Evolutionary conservation across 1,284 basidiomycete species (phyloP).

Genomic region (Tylopilus sp.): DNA sequence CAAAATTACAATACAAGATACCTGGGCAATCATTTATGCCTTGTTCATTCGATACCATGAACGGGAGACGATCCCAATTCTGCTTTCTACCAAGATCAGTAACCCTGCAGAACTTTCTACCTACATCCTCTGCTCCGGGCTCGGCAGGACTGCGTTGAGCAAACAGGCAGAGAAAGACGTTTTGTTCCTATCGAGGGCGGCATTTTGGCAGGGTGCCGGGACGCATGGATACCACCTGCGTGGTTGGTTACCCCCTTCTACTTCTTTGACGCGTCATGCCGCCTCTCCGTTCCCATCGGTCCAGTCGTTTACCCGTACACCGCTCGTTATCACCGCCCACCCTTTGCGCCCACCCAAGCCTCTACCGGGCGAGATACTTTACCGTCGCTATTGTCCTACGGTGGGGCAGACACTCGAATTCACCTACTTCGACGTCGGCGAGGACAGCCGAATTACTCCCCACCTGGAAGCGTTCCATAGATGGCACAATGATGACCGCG

Average conservation of each 20-base stretch:
- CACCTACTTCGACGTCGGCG: conserved; percentile 55
- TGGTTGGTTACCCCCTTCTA: conserved; percentile 53
- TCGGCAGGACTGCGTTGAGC: conserved; percentile 30
- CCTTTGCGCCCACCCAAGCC: conserved; percentile 68
- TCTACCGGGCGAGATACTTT: conserved; percentile 55
- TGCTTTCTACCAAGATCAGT: conserved; percentile 28
- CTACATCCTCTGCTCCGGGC: conserved; percentile 42
- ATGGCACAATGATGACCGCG: conserved; percentile 66
- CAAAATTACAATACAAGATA: conserved; percentile 34
- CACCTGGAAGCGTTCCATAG: conserved; percentile 60
- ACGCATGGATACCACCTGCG: conserved; percentile 50
- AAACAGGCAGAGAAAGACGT: conserved; percentile 27
- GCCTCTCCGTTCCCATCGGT: conserved; percentile 51
- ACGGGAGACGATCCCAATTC: conserved; percentile 46
- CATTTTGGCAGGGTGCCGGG: conserved; percentile 69
- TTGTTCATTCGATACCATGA: conserved; percentile 41
- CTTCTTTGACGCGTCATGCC: conserved; percentile 35
- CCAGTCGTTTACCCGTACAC: conserved; percentile 58
- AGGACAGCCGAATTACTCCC: conserved; percentile 29
- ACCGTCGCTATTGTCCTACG: conserved; percentile 58
- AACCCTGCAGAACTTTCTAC: conserved; percentile 20
- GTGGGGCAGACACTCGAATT: conserved; percentile 58
- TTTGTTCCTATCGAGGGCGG: conserved; percentile 54
- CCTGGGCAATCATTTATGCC: conserved; percentile 45
- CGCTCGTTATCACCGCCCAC: conserved; percentile 61